Evolutionary conservation across 2,329 filamentous ascomycete genomes (phyloP), one percentile per base, ranked within the genome.

Genomic region (Triangularia verruculosa): DNA sequence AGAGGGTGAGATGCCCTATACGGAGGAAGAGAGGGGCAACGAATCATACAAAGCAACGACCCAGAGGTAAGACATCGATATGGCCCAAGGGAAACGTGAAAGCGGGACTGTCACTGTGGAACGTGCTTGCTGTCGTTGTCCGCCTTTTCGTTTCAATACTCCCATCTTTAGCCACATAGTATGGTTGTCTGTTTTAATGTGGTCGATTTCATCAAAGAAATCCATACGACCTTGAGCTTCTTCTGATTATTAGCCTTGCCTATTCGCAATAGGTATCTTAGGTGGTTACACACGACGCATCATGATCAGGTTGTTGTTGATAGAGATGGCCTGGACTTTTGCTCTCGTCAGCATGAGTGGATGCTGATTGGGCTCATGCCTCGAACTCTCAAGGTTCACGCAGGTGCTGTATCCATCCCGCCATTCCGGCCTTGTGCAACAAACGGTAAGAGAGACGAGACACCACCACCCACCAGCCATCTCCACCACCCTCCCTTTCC

Each of bases 91-190:
- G 12, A 25, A 52, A 52, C 3, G 4, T 22, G 47, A 52, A 52
- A 25, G 51, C 51, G 51, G 51, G 51, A 54, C 51, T 28, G 51
- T 54, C 51, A 54, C 15, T 54, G 51, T 54, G 51, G 20, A 28
- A 54, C 51, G 12, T 27, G 12, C 1, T 28, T 54, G 24, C 12
- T 24, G 22, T 54, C 25, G 51, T 27, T 27, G 15, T 54, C 51
- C 51, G 51, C 51, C 51, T 54, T 27, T 27, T 54, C 22, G 51
- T 54, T 27, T 54, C 51, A 54, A 54, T 20, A 17, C n/a, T 54
- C 22, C 22, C 17, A 47, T 9, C 51, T 28, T 54, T 28, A n/a
- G 51, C 15, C 22, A 15, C 51, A 20, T 8, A 20, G 39, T 20
- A 32, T 32, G 15, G 51, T 13, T 22, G 22, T 27, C 51, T 54